Base-by-base conservation (phyloP, 2,329 filamentous ascomycete species). In the Lachnellula subtilissima region DNA sequence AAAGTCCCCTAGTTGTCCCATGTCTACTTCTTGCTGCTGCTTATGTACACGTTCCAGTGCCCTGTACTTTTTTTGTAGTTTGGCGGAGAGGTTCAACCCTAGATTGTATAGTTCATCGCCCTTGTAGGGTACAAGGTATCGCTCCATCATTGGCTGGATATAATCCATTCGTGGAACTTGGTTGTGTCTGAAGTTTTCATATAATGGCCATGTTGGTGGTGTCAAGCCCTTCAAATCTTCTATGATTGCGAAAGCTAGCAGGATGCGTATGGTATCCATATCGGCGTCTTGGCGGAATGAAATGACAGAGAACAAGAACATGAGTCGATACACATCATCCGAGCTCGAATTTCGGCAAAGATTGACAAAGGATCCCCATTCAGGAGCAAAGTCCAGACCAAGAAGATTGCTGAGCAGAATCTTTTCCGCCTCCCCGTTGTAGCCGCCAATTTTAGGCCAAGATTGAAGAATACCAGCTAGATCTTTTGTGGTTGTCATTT, bases 241-340 rank as follows among this genome's bases (percentile, higher is more conserved):
- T 15, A 76, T 62, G 0, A 76, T 61, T 0, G 71, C 69, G 61
- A 77, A 82, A 0, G 78, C 74, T 5, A 76, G 67, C 1, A 85
- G 61, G 0, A 73, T 67, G 43, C 72, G 70, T 1, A 83, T 47
- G 0, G 77, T 46, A 0, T 65, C 61, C 64, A 78, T 72, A n/a
- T 78, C 65, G 1, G 68, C 66, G 28, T 69, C 60, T 0, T 64
- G 25, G 0, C 69, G 63, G 56, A 76, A 83, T 0, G 74, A 70
- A n/a, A 83, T 64, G 0, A 72, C 61, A 1, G 71, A 73, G 9
- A 81, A 68, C 0, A 76, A 56, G 52, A 81, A 81, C 67, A 78
- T 77, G 15, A 81, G 60, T 2, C 51, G 59, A 50, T 71, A 74
- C 11, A 56, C 61, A 22, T 73, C 68, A 11, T 65, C 28, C 2